These are phyloP conservation scores for Tetrapisispora nanseiensis DNA, from an alignment of 805 yeast species.

Conservation along the genomic window DNA sequence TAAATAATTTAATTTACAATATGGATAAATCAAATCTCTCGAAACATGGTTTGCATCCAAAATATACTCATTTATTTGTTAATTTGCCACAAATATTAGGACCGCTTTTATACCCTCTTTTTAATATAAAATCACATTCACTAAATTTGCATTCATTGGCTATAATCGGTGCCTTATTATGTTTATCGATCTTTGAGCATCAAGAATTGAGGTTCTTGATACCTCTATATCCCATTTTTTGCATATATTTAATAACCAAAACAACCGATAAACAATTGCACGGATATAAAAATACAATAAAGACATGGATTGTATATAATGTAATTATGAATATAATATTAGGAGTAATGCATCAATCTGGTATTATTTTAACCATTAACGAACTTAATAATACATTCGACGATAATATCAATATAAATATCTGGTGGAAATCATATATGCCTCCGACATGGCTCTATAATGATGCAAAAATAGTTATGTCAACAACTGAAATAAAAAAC, in stretches of 20 bases:
- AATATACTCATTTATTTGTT: constrained; percentile 60
- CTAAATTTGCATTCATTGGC: constrained; percentile 45
- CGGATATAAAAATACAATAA: not conserved
- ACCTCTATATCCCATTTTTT: constrained; percentile 66
- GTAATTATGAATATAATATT: constrained; percentile 46
- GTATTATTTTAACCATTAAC: constrained; percentile 59
- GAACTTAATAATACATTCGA: constrained; percentile 8
- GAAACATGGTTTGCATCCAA: constrained; percentile 75
- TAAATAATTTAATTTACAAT: constrained; percentile 71
- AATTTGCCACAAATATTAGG: constrained; percentile 80
- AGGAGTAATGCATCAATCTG: constrained; percentile 88
- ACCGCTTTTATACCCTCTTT: constrained; percentile 48
- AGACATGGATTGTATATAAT: constrained; percentile 59
- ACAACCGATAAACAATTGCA: constrained; percentile 8
- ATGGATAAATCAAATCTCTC: constrained; percentile 46
- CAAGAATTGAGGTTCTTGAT: constrained; percentile 85
- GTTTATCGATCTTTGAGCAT: constrained; percentile 72
- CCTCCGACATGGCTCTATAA: constrained; percentile 83
- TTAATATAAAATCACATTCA: not conserved
- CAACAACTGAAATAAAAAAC: constrained; percentile 15
- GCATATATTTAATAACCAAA: constrained; percentile 33
- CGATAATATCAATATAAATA: constrained; percentile 30
- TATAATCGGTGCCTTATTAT: constrained; percentile 47
- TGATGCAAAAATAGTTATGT: constrained; percentile 14
- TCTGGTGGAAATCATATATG: constrained; percentile 93